Conservation (phyloP, 1,284 basidiomycete genomes). For the Wallemia ichthyophaga region DNA sequence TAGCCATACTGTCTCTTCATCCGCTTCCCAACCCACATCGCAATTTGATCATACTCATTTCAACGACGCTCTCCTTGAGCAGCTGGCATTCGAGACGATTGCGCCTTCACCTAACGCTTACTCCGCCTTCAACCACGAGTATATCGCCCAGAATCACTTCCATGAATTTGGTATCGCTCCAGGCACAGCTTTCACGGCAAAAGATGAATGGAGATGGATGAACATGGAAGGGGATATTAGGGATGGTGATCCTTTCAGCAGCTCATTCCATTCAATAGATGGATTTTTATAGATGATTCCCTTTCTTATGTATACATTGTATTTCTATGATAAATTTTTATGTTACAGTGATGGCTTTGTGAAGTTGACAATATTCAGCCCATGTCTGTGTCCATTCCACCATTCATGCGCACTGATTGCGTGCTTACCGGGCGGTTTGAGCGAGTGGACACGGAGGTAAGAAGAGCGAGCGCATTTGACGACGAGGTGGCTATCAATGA, state of each 20-base stretch:
- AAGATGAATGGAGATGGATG: neutral
- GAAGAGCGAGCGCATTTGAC: constrained; percentile 15
- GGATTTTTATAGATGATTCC: too few species aligned
- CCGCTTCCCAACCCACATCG: too few species aligned
- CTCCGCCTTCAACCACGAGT: neutral
- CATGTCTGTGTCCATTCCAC: constrained; percentile 24
- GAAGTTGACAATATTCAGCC: neutral
- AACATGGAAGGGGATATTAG: neutral
- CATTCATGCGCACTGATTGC: constrained; percentile 22
- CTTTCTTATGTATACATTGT: too few species aligned
- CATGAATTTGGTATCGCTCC: neutral
- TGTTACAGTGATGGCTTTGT: neutral
- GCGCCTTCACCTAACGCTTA: neutral
- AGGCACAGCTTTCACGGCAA: neutral
- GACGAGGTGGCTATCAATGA: constrained; percentile 15
- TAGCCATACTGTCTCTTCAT: too few species aligned
- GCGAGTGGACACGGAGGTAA: constrained; percentile 22
- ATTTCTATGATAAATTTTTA: neutral
- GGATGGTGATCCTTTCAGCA: neutral
- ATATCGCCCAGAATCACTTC: neutral
- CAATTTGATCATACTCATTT: neutral
- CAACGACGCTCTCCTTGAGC: neutral
- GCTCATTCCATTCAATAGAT: too few species aligned
- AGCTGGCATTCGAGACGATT: neutral
- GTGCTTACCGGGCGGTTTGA: constrained; percentile 28